Evolutionary conservation across 2,329 filamentous ascomycete genomes (phyloP), one percentile per base, ranked within the genome.

Genomic region (Colletotrichum filicis): DNA sequence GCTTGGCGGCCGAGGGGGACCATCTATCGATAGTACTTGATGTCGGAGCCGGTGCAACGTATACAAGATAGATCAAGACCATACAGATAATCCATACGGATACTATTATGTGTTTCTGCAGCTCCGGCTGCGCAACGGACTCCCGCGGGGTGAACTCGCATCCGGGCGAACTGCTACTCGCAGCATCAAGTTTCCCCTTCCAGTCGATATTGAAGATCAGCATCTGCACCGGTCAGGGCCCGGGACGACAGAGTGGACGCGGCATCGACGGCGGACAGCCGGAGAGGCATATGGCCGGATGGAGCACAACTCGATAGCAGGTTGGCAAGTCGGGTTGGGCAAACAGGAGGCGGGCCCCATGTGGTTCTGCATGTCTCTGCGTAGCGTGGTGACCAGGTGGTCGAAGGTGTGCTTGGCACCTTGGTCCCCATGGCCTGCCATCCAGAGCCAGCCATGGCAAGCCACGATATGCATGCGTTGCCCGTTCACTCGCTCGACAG

Each of bases 401-500:
- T 55, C 72, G 67, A 77, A 71, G 74, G 75, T 65, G 75, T 74
- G 67, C 76, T 68, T 73, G 75, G 64, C 75, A 55, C 57, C 63
- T 55, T 66, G 63, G 60, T 16, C 60, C n/a, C 58, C 42, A 63
- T 37, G 58, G 63, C 24, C 60, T 30, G 32, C 67, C 71, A 73
- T 49, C 53, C 55, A 66, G 46, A 71, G 55, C 53, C 66, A 64
- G 69, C 76, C 28, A 56, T 71, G 73, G 61, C 49, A 74, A 74
- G 70, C 71, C 71, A 67, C 61, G 52, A 26, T 49, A 74, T 71
- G 78, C 79, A 78, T 56, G 76, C 77, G 77, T 77, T 77, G 78
- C 76, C 79, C 71, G 72, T 79, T 79, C 77, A 77, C 79, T 82
- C 79, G 76, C 79, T 79, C 75, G 76, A 76, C 77, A 74, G 77